Evolutionary conservation across 2,329 filamentous ascomycete genomes (phyloP), one percentile per base, ranked within the genome.

Genomic region (Pyricularia sp.): DNA sequence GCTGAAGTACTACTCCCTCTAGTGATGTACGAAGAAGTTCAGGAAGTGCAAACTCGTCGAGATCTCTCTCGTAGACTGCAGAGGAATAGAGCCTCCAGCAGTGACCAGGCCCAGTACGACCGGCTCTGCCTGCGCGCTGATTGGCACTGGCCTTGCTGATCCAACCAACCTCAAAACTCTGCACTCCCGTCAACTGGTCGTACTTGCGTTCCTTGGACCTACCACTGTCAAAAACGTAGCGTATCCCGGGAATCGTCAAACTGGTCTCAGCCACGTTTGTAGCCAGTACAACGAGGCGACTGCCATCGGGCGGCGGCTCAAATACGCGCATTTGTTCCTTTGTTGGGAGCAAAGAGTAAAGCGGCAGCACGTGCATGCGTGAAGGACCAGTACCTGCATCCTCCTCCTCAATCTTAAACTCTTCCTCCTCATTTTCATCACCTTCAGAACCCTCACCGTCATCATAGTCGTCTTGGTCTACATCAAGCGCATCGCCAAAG

Each of bases 181-280:
- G 95, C 0, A 99, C 94, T 3, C 94, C 94, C 10, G 92, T 97
- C 12, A 87, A 81, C n/a, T 88, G 85, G 76, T 98, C 92, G 75
- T 95, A 98, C 69, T 90, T 91, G 71, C 94, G 90, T 78, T 97
- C 94, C 78, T 99, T 99, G 50, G 92, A 91, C 66, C 96, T 86
- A 42, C 95, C 95, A 72, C 92, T 94, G 78, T 98, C 94, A 71
- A 99, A 97, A 10, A 99, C 95, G 76, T 97, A 99, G 70, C 92
- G 88, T 71, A 97, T 94, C 1, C 93, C 94, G 0, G 95, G 94
- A 69, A 99, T 99, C 0, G 95, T 99, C 76, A 99, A 85, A 86
- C 92, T 96, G 0, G 95, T 99, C 79, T 99, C 95, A 0, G 95
- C 95, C 64, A 99, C 93, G 78, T 99, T 99, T 63, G 95, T 99